Evolutionary conservation across 73 alveolate species (phyloP), one percentile per base, ranked within the genome.

Genomic region (Paramecium octaurelia): DNA sequence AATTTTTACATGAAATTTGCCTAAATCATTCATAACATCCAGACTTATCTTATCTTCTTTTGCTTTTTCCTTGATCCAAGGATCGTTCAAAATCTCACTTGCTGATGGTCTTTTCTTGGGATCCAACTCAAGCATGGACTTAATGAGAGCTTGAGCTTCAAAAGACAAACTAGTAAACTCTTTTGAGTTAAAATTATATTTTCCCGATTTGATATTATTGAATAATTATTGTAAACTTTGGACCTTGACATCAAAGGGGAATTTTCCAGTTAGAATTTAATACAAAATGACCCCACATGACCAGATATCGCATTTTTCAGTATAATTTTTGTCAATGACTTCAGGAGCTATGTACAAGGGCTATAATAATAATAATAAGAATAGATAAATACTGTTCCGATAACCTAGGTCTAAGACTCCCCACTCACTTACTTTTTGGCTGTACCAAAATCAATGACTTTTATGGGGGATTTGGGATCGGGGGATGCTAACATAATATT

Each of bases 381-480:
- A 7, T 0, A 38, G 11, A 6, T 12, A 48, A 21, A n/a, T 87
- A 87, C 93, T 20, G 95, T 92, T 50, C 95, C 96, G 23, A 73
- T 77, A 23, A 75, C 50, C 58, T 93, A 35, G 34, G 59, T 80
- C 23, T 75, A 38, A 8, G 83, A 80, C 21, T 43, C 93, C 18
- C 92, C 92, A 18, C 40, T 50, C 8, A 54, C 8, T 60, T 48
- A 34, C 20, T 54, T 92, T 58, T 73, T 69, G 34, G 95, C 71
- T 6, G 97, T 94, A 0, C 99, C 99, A 93, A 98, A 98, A 94
- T 98, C 99, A 24, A 98, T 98, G 24, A 98, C 94, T 86, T 98
- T 98, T 4, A 96, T 60, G 20, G 75, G 59, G 10, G 95, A 77
- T 14, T 92, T 91, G 40, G 85, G 91, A 38, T 95, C 95, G 34